Evolutionary conservation across 345 rosid genomes (phyloP).

Genomic region (Eucalyptus caleyi): DNA sequence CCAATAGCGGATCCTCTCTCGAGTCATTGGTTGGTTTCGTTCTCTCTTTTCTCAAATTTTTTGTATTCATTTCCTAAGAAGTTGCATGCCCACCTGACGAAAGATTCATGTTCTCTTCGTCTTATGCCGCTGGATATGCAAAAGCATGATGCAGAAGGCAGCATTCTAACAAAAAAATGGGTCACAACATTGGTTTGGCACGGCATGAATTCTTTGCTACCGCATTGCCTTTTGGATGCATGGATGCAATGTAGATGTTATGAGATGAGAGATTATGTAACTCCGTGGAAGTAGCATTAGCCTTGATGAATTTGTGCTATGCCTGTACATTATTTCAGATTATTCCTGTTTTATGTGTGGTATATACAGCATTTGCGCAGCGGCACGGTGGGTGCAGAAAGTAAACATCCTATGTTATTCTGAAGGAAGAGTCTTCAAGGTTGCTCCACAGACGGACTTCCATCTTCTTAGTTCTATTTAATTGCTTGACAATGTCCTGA

Average conservation of each 20-base stretch:
- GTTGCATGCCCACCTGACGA: not conserved
- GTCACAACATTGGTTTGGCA: not conserved
- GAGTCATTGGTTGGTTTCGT: not conserved
- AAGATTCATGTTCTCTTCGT: not conserved
- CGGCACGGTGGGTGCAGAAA: not conserved
- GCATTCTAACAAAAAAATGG: not conserved
- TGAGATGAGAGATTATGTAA: not conserved
- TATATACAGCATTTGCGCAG: not conserved
- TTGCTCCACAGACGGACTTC: slow-evolving; percentile 28
- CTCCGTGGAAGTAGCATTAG: not conserved
- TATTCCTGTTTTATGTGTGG: not conserved
- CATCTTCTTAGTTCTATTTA: slow-evolving; percentile 42
- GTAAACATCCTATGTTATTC: not conserved
- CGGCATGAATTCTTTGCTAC: not conserved
- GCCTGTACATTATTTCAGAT: not conserved
- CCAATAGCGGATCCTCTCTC: not conserved
- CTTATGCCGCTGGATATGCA: not conserved
- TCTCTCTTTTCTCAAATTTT: not conserved
- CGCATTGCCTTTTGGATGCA: not conserved
- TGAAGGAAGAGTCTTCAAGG: slow-evolving; percentile 24
- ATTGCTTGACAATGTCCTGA: slow-evolving; percentile 42
- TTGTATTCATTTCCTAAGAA: not conserved
- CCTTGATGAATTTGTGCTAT: not conserved
- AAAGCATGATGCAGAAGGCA: not conserved
- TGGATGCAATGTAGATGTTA: not conserved